Evolutionary conservation across 1,284 basidiomycete species (phyloP), one percentile per base, ranked within the genome.

Genomic region (Sporisorium sorghi): DNA sequence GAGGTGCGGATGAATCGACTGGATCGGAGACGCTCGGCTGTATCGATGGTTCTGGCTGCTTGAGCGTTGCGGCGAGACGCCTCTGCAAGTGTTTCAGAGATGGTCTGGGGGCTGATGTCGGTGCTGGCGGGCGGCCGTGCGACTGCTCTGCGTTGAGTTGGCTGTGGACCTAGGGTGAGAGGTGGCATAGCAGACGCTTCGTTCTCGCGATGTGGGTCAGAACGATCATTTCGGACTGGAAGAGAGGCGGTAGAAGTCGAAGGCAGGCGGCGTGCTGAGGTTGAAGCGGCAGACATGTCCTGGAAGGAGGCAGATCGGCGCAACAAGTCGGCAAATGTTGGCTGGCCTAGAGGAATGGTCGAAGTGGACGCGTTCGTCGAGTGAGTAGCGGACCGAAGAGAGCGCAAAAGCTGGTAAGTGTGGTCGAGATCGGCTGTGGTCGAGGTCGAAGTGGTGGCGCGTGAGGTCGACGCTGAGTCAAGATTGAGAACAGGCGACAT

Each of bases 21-120:
- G 11, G 61, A 64, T 24, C 60, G 35, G 15, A 71, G 61, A n/a
- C 68, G 47, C n/a, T 71, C 61, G 2, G 68, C 58, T 32, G 64
- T 48, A 11, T 33, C 48, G 15, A 71, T 64, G n/a, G 58, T 61
- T 35, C 68, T 64, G 7, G 57, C 68, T 46, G 68, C 68, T 14
- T 60, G 40, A 3, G 68, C 68, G 19, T 71, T 71, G 44, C 68
- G 60, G 11, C 68, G 55, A 6, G 68, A 50, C 9, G 68, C 68
- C 24, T 59, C 58, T 2, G 68, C 68, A 8, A 71, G 58, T 26
- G 58, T 24, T 5, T 21, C 56, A n/a, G 30, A 42, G 54, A 71
- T 71, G 44, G 43, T 30, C 12, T 57, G 57, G 3, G 57, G 49
- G 14, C 60, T 51, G n/a, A 57, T 42, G 14, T 11, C 51, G 3